Conservation (phyloP, 805 yeast genomes). For the Yamadazyma endophytica region DNA sequence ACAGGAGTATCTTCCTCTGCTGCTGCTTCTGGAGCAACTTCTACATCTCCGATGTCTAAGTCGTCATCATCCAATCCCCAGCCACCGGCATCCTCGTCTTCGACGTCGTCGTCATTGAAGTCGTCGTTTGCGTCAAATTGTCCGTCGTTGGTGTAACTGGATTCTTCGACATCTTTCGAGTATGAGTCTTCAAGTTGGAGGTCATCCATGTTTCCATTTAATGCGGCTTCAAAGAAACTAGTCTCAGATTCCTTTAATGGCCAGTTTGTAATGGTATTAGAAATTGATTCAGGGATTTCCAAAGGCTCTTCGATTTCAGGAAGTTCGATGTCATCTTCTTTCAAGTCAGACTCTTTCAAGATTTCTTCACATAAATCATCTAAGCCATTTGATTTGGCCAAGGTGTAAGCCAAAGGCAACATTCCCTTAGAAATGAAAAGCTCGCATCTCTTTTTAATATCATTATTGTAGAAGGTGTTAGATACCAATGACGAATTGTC, state of each 20-base stretch:
- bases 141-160: constrained; percentile 30
- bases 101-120: constrained; percentile 41
- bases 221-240: constrained; percentile 82
- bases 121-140: constrained; percentile 31
- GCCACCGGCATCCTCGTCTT: constrained; percentile 61
- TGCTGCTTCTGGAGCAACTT: constrained; percentile 17
- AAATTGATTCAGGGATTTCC: constrained; percentile 45
- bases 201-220: constrained; percentile 68
- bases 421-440: constrained; percentile 76
- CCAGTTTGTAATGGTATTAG: constrained; percentile 60
- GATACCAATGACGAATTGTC: constrained; percentile 77
- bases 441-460: constrained; percentile 68
- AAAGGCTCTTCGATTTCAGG: constrained; percentile 49
- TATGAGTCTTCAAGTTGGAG: constrained; percentile 43
- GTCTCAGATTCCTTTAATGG: constrained; percentile 70
- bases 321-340: constrained; percentile 57
- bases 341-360: constrained; percentile 64
- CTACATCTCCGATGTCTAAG: constrained; percentile 59
- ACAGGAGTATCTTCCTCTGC: constrained; percentile 9
- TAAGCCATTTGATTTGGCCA: constrained; percentile 84
- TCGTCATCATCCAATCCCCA: constrained; percentile 85
- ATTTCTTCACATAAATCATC: constrained; percentile 70
- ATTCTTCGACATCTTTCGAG: constrained; percentile 13
- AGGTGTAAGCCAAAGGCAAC: constrained; percentile 85
- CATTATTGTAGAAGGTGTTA: constrained; percentile 74